Evolutionary conservation across 345 rosid species (phyloP), one percentile per base, ranked within the genome.

Genomic region (Citrus inodora): DNA sequence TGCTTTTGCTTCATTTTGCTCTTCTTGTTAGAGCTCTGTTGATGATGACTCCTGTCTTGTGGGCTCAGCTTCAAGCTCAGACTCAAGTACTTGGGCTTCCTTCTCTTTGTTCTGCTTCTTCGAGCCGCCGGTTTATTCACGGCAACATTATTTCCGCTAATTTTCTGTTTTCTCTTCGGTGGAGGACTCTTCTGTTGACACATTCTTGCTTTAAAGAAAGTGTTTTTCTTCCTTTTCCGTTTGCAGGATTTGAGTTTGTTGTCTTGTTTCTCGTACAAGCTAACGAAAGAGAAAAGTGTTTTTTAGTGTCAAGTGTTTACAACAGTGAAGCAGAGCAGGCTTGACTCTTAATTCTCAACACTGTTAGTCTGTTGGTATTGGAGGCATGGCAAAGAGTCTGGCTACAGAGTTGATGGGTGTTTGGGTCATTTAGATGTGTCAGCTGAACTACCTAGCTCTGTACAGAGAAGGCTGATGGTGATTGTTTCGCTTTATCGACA

Each of bases 71-170:
- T 83, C 25, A 85, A 85, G 78, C 82, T 90, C 16, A 95, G 87
- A 70, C 95, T 90, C 19, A 92, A 83, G 71, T 82, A 92, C 79
- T 92, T 93, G 14, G 92, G 98, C 71, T 83, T 94, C 17, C 90
- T 90, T 7, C 88, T 86, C 70, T 81, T 93, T 65, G 85, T 85
- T 72, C 93, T 89, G 42, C 87, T 77, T 82, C 86, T 87, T 76
- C 91, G 84, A 78, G 94, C 69, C 4, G 85, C 73, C 65, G 51
- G 51, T 46, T 46, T 46, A 46, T 78, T 82, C 5, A 79, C 46
- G 40, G 85, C 59, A 6, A 72, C 42, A 7, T 51, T 17, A 9
- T 53, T 53, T 4, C 58, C 16, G 7, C 78, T 27, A 7, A 61
- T n/a, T 60, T n/a, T 58, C n/a, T 58, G 51, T n/a, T 35, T 58